These are phyloP conservation scores for Fragaria vesca DNA, from an alignment of 306 rosid species.

Conservation along the genomic window DNA sequence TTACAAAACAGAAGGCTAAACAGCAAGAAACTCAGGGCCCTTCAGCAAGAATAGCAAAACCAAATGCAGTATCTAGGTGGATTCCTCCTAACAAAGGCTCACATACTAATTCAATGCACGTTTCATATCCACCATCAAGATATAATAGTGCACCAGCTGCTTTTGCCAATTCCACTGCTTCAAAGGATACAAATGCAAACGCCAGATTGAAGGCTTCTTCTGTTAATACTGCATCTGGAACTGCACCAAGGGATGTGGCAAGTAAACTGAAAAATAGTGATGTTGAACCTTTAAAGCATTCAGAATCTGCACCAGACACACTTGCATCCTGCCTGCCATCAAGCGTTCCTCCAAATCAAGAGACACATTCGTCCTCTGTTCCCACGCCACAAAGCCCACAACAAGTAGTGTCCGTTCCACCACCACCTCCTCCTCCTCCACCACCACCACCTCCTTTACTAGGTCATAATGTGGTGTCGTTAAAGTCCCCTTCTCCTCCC, in stretches of 20 bases:
- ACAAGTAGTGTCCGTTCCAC: conserved; percentile 30
- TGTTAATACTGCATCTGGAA: conserved; percentile 35
- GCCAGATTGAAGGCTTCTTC: conserved; percentile 45
- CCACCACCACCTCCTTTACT: conserved; percentile 22
- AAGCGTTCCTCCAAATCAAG: conserved; percentile 32
- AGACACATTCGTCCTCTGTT: conserved; percentile 30
- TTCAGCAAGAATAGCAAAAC: conserved; percentile 65
- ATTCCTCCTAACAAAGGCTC: conserved; percentile 81
- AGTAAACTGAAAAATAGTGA: conserved; percentile 49
- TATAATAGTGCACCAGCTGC: conserved; percentile 67
- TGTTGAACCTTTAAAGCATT: conserved; percentile 46
- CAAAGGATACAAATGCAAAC: conserved; percentile 55
- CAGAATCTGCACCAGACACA: conserved; percentile 40
- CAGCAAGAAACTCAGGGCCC: conserved; percentile 61
- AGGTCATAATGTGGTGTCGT: conserved; percentile 4
- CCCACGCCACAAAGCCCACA: conserved; percentile 28
- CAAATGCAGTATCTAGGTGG: conserved; percentile 75
- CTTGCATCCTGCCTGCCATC: conserved; percentile 40
- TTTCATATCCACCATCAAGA: conserved; percentile 77
- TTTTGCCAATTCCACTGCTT: conserved; percentile 34
- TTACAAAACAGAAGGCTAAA: conserved; percentile 58
- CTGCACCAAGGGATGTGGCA: conserved; percentile 34
- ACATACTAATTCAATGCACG: conserved; percentile 70
- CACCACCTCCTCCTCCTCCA: conserved; percentile 26
- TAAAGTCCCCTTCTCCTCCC: conserved; percentile 18